Conservation (phyloP, 2,329 filamentous ascomycete species). For the Stagonosporopsis vannaccii region DNA sequence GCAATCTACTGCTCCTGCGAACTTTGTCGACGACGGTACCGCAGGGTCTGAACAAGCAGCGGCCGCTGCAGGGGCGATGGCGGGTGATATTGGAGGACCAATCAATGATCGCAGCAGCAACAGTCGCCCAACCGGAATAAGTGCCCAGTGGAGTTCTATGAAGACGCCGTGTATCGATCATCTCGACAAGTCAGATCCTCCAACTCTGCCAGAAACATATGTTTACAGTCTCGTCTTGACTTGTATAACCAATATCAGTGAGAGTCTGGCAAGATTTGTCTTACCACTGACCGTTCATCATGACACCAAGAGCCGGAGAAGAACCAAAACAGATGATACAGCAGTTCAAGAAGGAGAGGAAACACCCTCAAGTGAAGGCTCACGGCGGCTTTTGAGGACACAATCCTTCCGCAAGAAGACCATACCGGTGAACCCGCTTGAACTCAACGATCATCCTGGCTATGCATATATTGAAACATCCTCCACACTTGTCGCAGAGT, state of each 20-base stretch:
- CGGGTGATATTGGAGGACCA: constrained; percentile 80
- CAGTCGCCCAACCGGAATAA: constrained; percentile 79
- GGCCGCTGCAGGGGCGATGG: constrained; percentile 84
- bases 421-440: constrained; percentile 83
- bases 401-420: constrained; percentile 76
- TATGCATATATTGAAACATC: constrained; percentile 76
- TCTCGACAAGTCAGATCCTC: constrained; percentile 88
- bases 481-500: constrained; percentile 83
- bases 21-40: constrained; percentile 63
- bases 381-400: constrained; percentile 62
- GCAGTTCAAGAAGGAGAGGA: constrained; percentile 29
- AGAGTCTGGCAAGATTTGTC: constrained; percentile 91
- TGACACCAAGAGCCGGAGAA: constrained; percentile 62
- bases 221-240: constrained; percentile 87
- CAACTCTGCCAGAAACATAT: constrained; percentile 87
- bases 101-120: constrained; percentile 65
- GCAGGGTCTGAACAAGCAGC: constrained; percentile 80
- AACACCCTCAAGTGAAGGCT: constrained; percentile 33
- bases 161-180: constrained; percentile 91
- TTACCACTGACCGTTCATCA: constrained; percentile 85
- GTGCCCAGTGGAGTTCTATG: constrained; percentile 87
- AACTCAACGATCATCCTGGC: constrained; percentile 74
- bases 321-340: constrained; percentile 50
- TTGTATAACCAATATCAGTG: constrained; percentile 88
- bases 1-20: constrained; percentile 82